A percentile compares a stretch with the other conserved stretches of the same genome.
Conservation (phyloP, 2,329 filamentous ascomycete genomes). For the Capronia americana region DNA sequence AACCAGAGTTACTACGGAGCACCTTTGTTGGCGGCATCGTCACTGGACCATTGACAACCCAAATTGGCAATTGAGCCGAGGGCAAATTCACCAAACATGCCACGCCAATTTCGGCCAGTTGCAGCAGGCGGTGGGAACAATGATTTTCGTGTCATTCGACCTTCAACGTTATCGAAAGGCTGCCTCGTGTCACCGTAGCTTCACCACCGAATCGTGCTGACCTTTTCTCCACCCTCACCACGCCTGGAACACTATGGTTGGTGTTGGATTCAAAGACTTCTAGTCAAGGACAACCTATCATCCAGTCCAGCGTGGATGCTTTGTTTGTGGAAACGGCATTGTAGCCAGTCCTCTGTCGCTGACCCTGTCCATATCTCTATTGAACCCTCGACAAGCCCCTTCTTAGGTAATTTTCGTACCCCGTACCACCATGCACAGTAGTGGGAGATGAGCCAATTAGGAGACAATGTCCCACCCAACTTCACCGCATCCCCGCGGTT, state of each 20-base stretch:
- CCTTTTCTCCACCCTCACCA: not conserved
- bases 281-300: not conserved
- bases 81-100: constrained; percentile 3
- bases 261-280: not conserved
- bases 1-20: not conserved
- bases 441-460: not conserved
- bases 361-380: not conserved
- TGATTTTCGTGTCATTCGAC: not conserved
- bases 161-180: not conserved
- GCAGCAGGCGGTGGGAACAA: not conserved
- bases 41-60: not conserved
- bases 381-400: not conserved
- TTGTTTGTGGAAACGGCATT: not conserved
- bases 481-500: not conserved
- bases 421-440: not conserved
- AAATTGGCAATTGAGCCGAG: not conserved
- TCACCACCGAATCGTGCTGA: not conserved
- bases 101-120: not conserved
- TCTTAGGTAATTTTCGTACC: not conserved
- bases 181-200: not conserved
- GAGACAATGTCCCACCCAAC: not conserved
- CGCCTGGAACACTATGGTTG: not conserved
- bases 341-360: not conserved
- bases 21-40: constrained; percentile 4
- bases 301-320: not conserved